A percentile compares a stretch with the other conserved stretches of the same genome.
Evolutionary conservation across 176 grass and related monocot species (phyloP).

Genomic region (Puya raimondii): DNA sequence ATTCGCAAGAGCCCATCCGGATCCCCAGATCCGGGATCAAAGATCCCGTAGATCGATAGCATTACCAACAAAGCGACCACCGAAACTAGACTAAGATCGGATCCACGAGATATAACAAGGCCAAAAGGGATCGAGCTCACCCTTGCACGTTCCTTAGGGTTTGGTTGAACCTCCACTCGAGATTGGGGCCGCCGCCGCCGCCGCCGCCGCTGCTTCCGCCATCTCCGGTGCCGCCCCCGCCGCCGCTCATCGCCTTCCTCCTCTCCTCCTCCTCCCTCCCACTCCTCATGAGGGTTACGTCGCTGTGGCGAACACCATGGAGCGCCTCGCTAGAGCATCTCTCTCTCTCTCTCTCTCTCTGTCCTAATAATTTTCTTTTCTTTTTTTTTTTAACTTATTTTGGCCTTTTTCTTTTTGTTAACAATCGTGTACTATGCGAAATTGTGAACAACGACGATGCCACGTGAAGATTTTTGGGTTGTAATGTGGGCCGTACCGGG

Average conservation of each 20-base stretch:
- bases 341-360: no score
- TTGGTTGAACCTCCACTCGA: conserved; percentile 92
- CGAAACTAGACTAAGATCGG: conserved; percentile 1
- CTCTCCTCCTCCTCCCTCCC: not conserved
- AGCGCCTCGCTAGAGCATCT: not conserved
- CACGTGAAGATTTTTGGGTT: no score
- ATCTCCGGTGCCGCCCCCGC: not conserved
- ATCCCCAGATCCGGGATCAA: not conserved
- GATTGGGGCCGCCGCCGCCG: conserved; percentile 53
- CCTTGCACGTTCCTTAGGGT: conserved; percentile 89
- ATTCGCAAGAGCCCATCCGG: not conserved
- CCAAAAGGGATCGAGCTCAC: conserved; percentile 23
- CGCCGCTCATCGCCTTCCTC: conserved; percentile 23
- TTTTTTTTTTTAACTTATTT: no score
- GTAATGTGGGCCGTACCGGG: no score
- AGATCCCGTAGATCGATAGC: not conserved
- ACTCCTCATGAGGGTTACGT: not conserved
- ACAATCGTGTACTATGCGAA: no score
- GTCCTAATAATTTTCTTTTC: no score
- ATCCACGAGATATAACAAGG: not conserved
- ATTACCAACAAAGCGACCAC: not conserved
- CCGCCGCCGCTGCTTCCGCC: conserved; percentile 20
- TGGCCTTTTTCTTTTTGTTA: no score
- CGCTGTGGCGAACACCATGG: not conserved
- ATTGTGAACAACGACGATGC: no score